These are phyloP conservation scores for Eucalyptus brandiana DNA, from an alignment of 345 rosid genomes.

Conservation along the genomic window DNA sequence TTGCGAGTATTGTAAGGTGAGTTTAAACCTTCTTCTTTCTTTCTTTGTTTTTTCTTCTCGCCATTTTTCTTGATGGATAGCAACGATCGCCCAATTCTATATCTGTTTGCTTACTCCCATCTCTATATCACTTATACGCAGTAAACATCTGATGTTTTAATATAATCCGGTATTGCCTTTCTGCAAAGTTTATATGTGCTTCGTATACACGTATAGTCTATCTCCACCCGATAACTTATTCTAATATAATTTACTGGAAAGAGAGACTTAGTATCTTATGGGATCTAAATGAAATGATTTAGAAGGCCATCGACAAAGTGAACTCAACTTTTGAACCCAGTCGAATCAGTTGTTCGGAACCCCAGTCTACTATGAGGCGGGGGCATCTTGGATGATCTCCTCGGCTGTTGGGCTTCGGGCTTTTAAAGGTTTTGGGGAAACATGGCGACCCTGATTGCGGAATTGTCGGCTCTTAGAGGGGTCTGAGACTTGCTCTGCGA, in stretches of 20 bases:
- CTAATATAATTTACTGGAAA: neutral
- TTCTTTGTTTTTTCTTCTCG: neutral
- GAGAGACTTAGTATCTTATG: neutral
- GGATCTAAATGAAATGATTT: neutral
- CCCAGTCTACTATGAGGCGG: accelerated
- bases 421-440: too few relatives aligned
- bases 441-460: too few relatives aligned
- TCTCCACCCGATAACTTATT: neutral
- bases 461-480: too few relatives aligned
- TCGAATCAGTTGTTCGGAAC: too few relatives aligned
- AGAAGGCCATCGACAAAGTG: neutral
- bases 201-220: accelerated
- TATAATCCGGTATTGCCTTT: too few relatives aligned
- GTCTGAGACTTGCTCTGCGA: too few relatives aligned
- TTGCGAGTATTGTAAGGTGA: accelerated
- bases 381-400: too few relatives aligned
- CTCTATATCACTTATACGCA: neutral
- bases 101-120: accelerated
- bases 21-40: neutral
- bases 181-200: accelerated
- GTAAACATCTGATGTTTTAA: too few relatives aligned
- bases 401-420: too few relatives aligned
- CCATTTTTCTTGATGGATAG: neutral
- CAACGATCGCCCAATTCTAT: neutral
- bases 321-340: too few relatives aligned